Base-by-base conservation (phyloP, 1,139 yeast genomes). In the Waltiozyma sp. region DNA sequence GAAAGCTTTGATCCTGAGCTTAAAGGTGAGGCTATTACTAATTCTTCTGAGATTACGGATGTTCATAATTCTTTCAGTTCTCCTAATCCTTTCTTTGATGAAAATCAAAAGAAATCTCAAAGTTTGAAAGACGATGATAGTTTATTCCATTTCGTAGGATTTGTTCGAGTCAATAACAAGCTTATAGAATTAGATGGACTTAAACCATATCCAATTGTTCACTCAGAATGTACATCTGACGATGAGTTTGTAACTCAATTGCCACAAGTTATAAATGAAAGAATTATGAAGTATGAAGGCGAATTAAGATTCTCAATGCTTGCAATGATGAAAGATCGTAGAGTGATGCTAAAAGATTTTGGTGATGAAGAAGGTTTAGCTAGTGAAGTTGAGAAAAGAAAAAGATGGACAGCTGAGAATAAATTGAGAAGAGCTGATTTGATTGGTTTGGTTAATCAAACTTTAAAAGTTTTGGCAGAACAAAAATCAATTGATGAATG, bases 171-270 rank as follows among this genome's bases (percentile, higher is more conserved):
- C 38, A 59, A 71, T 45, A 78, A 73, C 19, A 57, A 59, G 38
- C 64, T 80, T n/a, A 77, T 76, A 55, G 88, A 81, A 53, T 63
- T 80, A 41, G 88, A 80, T 54, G 88, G 88, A 1, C 65, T 80
- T 42, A 76, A 75, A 47, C 65, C 63, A n/a, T 69, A 59, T 43
- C 86, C 87, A 1, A 77, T 80, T 38, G 61, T 60, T 38, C 87
- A 80, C 54, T 73, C 65, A 0, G 57, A 48, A 6, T 72, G 78
- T 50, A 46, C 44, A 3, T 50, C 60, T 4, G 59, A 63, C 28
- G 69, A 65, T 3, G 72, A 73, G 39, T 76, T 77, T 49, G 59
- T 66, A 37, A 59, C 57, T 6, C 67, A 65, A 51, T 57, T 76
- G 39, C 71, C 77, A 2, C 48, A 54, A 19, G 70, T 76, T 2